phyloP scores from a whole-genome alignment of 495 filamentous ascomycete genomes.

The Chaetomium fimeti region DNA sequence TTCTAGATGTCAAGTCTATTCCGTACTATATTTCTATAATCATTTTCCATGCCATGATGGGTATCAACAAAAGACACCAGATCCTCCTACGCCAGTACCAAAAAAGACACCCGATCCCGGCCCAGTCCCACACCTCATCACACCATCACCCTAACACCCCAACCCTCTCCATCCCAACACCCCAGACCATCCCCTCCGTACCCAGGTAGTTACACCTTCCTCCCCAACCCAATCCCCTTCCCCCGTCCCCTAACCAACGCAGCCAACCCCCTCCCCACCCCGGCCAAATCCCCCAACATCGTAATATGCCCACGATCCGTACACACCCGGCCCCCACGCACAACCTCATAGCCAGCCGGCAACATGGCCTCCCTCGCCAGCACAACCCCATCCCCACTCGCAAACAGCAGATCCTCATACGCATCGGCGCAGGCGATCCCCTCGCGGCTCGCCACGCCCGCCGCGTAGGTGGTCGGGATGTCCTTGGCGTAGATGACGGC shows the following conservation, averaged over 20 bases:
- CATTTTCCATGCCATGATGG: background rate
- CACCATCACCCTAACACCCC: background rate
- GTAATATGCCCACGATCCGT: conserved; percentile 85
- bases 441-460: conserved; percentile 61
- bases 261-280: conserved; percentile 69
- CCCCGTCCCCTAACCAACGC: conserved; percentile 64
- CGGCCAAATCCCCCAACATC: conserved; percentile 79
- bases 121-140: background rate
- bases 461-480: conserved; percentile 79
- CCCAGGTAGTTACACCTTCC: background rate
- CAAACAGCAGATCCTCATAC: conserved; percentile 86
- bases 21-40: background rate
- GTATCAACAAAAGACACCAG: background rate
- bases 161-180: background rate
- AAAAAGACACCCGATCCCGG: background rate
- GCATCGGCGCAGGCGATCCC: conserved; percentile 71
- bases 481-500: conserved; percentile 87
- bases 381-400: conserved; percentile 85
- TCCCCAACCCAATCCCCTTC: conserved; percentile 63
- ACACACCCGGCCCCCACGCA: conserved; percentile 67
- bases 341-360: conserved; percentile 72
- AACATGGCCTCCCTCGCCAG: conserved; percentile 83
- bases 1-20: background rate
- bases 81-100: background rate
- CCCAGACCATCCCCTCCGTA: background rate